phyloP scores from a whole-genome alignment of 2,329 filamentous ascomycete genomes.

The Corinectria fuckeliana region DNA sequence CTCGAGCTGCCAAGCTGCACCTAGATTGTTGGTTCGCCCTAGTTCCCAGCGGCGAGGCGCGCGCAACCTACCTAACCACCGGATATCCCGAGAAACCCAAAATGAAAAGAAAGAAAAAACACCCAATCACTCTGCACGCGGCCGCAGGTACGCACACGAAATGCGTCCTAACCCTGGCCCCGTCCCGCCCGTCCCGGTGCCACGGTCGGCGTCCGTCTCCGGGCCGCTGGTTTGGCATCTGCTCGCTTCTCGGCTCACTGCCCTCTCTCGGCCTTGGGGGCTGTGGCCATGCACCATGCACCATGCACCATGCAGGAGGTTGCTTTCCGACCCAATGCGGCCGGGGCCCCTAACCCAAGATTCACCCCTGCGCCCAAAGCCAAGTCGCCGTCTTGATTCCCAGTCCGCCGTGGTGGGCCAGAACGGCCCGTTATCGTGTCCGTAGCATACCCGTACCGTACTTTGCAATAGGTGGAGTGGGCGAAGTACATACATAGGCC shows the following conservation, averaged over 20 bases:
- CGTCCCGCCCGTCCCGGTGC: conserved; percentile 26
- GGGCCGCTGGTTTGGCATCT: conserved; percentile 30
- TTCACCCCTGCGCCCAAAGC: too few relatives aligned
- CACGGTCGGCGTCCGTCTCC: conserved; percentile 26
- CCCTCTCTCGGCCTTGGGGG: conserved; percentile 4
- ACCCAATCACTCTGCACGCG: not conserved
- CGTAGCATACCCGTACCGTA: not conserved
- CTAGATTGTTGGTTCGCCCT: not conserved
- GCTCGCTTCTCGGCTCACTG: conserved; percentile 22
- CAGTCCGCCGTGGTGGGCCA: not conserved
- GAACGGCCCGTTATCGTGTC: not conserved
- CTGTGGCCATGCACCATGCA: not conserved
- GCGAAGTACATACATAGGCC: too few relatives aligned
- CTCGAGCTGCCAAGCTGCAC: too few relatives aligned
- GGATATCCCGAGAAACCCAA: too few relatives aligned
- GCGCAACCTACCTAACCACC: not conserved
- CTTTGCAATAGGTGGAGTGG: not conserved
- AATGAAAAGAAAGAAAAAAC: too few relatives aligned
- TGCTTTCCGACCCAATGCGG: conserved; percentile 22
- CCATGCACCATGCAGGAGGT: conserved; percentile 37
- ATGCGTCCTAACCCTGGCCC: conserved; percentile 8
- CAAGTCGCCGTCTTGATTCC: not conserved
- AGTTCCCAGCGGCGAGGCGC: not conserved
- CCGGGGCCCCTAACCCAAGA: not conserved
- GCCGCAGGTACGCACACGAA: conserved; percentile 9